Base-by-base conservation (phyloP, 305 asterid genomes). In the Caryopteris hybrid region DNA sequence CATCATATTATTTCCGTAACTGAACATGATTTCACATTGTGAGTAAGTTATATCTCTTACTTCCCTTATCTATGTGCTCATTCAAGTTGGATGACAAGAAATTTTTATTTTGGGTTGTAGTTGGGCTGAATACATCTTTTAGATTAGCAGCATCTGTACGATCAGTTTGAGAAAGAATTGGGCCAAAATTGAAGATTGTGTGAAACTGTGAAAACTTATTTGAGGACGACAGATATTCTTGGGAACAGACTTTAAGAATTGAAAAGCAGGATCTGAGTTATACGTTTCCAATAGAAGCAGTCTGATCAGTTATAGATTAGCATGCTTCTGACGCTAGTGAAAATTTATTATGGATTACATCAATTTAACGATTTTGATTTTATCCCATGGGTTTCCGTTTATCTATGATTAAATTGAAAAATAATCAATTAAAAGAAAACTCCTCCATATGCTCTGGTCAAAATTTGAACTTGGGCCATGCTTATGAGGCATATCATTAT, bases 111-210 rank as follows among this genome's bases (percentile, higher is more conserved):
- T n/a, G n/a, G n/a, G n/a, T n/a, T n/a, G n/a, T n/a, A n/a, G n/a
- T n/a, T n/a, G n/a, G n/a, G n/a, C n/a, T n/a, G n/a, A n/a, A n/a
- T n/a, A n/a, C n/a, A n/a, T 59, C 50, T 23, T 42, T 58, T 14
- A 51, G 34, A 13, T 33, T 33, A 45, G 36, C 17, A 27, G 9
- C 33, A 52, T 46, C 53, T 39, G 47, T 22, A 18, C 46, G 53
- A 18, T 54, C n/a, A 51, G 74, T 23, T 65, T 52, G 22, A 12
- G 66, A 53, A 36, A 62, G 16, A 62, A 7, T 52, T 62, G 20
- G 20, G 36, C 5, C 31, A 52, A 56, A 25, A 22, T 42, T 53
- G 33, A 29, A 12, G 43, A 22, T 41, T 33, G 27, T 67, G 36
- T 25, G 53, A 2, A 61, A 27, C 33, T 51, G 8, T 21, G 54